Evolutionary conservation across 2,329 filamentous ascomycete genomes (phyloP), one percentile per base, ranked within the genome.

Genomic region (Penicillium rolfsii): DNA sequence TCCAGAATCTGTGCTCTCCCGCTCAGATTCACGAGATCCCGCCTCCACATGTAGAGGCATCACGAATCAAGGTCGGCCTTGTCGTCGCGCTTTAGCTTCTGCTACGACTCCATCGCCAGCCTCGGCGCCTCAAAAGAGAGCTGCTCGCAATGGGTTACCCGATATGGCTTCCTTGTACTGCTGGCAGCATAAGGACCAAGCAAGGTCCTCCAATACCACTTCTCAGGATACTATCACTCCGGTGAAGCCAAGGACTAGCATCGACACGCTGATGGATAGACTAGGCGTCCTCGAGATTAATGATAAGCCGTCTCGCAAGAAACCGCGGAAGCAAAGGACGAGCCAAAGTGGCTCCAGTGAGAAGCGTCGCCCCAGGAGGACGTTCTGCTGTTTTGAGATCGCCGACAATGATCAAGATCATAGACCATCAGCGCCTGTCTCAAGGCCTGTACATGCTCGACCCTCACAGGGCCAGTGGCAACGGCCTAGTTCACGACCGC

Each of bases 151-250:
- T 54, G 58, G 71, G 48, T 64, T 67, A 30, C 67, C 64, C 60
- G 73, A 71, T 59, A 73, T 68, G 40, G 70, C 67, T 45, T 76
- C 63, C 64, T 84, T 89, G 53, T 97, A 93, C 79, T 98, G 94
- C 81, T 97, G 91, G 90, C 93, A 97, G 75, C 95, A 99, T 80
- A 93, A 91, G 74, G 91, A 95, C 59, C 95, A 99, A 76, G 91
- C 91, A 2, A 73, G 22, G 7, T 57, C 65, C 9, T 57, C 59
- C 0, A 45, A 33, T 12, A 22, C 58, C 30, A 8, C 22, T 26
- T 30, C 79, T 4, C 63, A 43, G 49, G 59, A 60, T 11, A 4
- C 45, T 22, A 55, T 48, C 9, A 45, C 52, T n/a, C 80, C 84
- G 4, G 83, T 86, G 6, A 85, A 88, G 4, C 76, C 89, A 85